Conservation (phyloP, 1,284 basidiomycete species). For the Ustilago tritici region DNA sequence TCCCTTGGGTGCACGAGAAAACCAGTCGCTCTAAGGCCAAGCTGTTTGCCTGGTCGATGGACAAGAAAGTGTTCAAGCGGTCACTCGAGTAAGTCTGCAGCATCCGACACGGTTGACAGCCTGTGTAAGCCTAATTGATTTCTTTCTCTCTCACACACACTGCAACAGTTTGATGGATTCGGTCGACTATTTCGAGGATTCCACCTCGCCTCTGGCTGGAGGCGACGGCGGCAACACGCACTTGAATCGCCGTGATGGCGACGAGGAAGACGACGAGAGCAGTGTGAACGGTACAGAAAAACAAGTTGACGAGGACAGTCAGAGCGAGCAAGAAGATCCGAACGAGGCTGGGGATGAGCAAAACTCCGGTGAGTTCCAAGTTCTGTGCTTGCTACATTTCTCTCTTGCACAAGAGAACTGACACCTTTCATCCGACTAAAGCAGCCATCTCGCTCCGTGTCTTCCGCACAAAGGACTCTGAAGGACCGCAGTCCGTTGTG, state of each 20-base stretch:
- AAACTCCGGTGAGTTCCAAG: background rate
- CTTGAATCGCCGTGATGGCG: background rate
- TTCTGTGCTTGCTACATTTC: no score
- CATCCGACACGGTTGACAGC: no score
- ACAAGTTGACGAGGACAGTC: background rate
- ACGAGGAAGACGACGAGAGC: background rate
- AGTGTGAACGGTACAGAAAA: background rate
- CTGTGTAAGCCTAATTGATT: background rate
- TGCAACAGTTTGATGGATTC: conserved; percentile 12
- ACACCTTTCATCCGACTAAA: no score
- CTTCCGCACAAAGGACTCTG: conserved; percentile 17
- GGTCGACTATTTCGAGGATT: conserved; percentile 10
- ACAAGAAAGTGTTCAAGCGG: conserved; percentile 23
- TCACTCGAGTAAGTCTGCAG: conserved; percentile 20
- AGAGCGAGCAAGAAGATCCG: background rate
- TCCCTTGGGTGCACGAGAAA: conserved; percentile 40
- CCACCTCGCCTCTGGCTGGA: background rate
- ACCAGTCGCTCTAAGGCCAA: conserved; percentile 32
- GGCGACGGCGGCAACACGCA: background rate
- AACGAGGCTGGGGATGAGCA: background rate
- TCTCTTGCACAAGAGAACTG: no score
- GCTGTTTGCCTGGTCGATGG: conserved; percentile 35
- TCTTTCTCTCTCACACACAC: background rate
- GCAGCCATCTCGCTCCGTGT: conserved; percentile 29
- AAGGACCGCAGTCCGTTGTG: conserved; percentile 27